Conservation (phyloP, 2,329 filamentous ascomycete genomes). For the Dactylellina cionopaga region DNA sequence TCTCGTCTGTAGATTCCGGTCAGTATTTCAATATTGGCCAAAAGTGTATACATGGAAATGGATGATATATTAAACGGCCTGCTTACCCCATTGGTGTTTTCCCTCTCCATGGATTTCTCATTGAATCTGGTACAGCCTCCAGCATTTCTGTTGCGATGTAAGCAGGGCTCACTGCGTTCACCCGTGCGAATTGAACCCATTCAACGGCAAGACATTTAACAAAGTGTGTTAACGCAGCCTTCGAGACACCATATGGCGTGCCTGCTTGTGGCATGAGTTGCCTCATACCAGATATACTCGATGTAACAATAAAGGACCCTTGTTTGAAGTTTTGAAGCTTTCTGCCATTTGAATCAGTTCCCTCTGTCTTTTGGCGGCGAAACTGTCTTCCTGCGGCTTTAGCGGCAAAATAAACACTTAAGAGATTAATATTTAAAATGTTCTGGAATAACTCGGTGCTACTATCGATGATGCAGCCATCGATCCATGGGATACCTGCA, state of each 20-base stretch:
- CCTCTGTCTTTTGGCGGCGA: slow-evolving; percentile 66
- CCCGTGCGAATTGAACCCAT: slow-evolving; percentile 78
- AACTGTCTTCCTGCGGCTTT: slow-evolving; percentile 76
- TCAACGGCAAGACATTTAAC: slow-evolving; percentile 74
- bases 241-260: slow-evolving; percentile 77
- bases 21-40: too few species aligned
- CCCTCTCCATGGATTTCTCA: slow-evolving; percentile 77
- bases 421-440: slow-evolving; percentile 76
- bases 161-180: slow-evolving; percentile 77
- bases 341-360: slow-evolving; percentile 58
- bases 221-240: slow-evolving; percentile 70
- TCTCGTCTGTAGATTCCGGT: slow-evolving; percentile 67
- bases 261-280: slow-evolving; percentile 81
- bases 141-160: slow-evolving; percentile 80
- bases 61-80: slow-evolving; percentile 36
- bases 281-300: slow-evolving; percentile 80
- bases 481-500: slow-evolving; percentile 74
- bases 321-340: slow-evolving; percentile 70
- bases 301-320: slow-evolving; percentile 80
- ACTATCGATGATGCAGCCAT: slow-evolving; percentile 15
- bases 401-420: slow-evolving; percentile 81
- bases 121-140: slow-evolving; percentile 71
- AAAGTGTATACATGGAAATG: background rate
- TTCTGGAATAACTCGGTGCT: slow-evolving; percentile 58
- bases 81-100: slow-evolving; percentile 79